Evolutionary conservation across 345 rosid species (phyloP).

Genomic region (Salix viminalis): DNA sequence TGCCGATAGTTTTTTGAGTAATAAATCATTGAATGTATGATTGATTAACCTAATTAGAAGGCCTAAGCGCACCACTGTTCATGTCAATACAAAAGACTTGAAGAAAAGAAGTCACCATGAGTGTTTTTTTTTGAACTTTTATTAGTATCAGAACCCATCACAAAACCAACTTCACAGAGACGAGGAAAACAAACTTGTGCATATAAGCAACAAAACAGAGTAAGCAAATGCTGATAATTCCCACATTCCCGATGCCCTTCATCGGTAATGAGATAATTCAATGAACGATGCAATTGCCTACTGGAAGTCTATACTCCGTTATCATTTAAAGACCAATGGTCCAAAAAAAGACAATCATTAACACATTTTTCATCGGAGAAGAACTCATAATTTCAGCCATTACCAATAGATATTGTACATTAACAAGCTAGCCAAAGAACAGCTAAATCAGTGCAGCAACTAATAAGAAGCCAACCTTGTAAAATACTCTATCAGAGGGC

Average conservation of each 20-base stretch:
- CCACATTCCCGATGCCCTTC: not conserved
- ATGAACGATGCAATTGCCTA: not conserved
- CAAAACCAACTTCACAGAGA: not conserved
- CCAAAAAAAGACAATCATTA: not conserved
- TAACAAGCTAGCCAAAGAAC: not conserved
- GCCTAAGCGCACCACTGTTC: not conserved
- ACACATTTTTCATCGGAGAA: not conserved
- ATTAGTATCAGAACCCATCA: not conserved
- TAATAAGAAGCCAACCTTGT: not conserved
- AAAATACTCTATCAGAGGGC: not conserved
- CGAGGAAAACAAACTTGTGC: not conserved
- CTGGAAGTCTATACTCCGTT: not conserved
- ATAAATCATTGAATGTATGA: too few relatives aligned
- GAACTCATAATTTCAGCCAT: not conserved
- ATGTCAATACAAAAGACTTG: not conserved
- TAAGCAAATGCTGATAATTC: not conserved
- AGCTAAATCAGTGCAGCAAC: not conserved
- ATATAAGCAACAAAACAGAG: not conserved
- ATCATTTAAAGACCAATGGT: not conserved
- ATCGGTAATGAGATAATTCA: not conserved
- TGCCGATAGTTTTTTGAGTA: too few relatives aligned
- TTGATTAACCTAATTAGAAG: not conserved
- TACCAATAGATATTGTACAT: not conserved
- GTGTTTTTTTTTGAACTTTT: not conserved
- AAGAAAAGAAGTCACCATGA: not conserved